phyloP scores from a whole-genome alignment of 2,329 filamentous ascomycete species.

The Pestalotiopsis sp. region DNA sequence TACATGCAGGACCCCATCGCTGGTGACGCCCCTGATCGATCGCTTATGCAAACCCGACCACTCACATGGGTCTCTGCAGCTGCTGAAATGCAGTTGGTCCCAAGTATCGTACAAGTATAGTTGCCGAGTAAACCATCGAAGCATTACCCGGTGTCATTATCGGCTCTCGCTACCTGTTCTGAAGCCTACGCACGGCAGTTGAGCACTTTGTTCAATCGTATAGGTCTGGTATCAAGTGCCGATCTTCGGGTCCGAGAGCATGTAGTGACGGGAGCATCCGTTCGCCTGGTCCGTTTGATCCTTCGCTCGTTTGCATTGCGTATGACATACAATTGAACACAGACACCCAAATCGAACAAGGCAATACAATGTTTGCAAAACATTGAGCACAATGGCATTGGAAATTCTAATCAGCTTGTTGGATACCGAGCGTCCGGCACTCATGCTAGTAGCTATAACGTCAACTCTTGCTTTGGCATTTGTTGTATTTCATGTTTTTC shows the following conservation, averaged over 20 bases:
- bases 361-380: background rate
- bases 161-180: background rate
- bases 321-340: background rate
- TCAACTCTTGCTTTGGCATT: background rate
- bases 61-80: background rate
- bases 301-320: background rate
- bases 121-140: background rate
- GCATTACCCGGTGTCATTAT: background rate
- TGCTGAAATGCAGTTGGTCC: background rate
- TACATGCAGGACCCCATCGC: background rate
- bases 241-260: background rate
- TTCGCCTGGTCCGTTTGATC: background rate
- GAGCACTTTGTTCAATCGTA: background rate
- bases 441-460: background rate
- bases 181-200: background rate
- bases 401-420: background rate
- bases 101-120: background rate
- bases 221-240: background rate
- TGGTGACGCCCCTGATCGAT: background rate
- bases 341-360: background rate
- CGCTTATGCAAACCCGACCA: background rate
- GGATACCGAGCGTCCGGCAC: background rate
- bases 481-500: background rate
- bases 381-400: background rate
- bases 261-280: background rate